Conservation (phyloP, 768 basidiomycete species). For the Trametes cubensis region DNA sequence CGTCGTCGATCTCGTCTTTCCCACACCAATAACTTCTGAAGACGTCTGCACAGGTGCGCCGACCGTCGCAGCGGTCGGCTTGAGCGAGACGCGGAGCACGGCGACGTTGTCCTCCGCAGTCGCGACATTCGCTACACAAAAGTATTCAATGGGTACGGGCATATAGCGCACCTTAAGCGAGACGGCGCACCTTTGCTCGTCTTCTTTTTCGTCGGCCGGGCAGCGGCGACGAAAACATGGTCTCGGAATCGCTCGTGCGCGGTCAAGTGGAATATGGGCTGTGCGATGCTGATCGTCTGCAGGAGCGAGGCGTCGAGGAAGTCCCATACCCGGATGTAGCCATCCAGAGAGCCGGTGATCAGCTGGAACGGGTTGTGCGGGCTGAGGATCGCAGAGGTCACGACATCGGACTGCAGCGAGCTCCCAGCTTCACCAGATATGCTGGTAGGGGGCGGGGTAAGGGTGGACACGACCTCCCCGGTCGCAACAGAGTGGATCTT, state of each 20-base stretch:
- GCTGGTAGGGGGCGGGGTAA: constrained; percentile 51
- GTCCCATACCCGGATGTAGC: constrained; percentile 91
- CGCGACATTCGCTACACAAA: constrained; percentile 16
- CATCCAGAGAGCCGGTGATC: constrained; percentile 82
- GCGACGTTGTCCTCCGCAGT: constrained; percentile 54
- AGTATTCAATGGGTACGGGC: background rate
- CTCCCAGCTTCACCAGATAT: constrained; percentile 37
- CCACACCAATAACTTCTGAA: constrained; percentile 56
- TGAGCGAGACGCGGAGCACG: constrained; percentile 67
- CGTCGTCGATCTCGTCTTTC: constrained; percentile 65
- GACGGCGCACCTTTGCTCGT: constrained; percentile 34
- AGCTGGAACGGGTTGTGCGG: constrained; percentile 90
- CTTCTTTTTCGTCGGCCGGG: constrained; percentile 51
- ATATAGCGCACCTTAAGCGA: background rate
- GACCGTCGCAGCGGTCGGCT: constrained; percentile 46
- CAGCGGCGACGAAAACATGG: constrained; percentile 68
- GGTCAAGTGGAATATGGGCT: constrained; percentile 72
- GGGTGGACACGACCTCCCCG: constrained; percentile 79
- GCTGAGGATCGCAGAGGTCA: constrained; percentile 77
- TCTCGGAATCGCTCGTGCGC: constrained; percentile 71
- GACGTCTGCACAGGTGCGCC: constrained; percentile 46
- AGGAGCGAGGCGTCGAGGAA: constrained; percentile 83
- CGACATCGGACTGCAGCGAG: constrained; percentile 48
- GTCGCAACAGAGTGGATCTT: constrained; percentile 83
- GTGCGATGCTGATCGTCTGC: constrained; percentile 68